phyloP scores from a whole-genome alignment of 495 filamentous ascomycete genomes.

The Oidiodendron maius region DNA sequence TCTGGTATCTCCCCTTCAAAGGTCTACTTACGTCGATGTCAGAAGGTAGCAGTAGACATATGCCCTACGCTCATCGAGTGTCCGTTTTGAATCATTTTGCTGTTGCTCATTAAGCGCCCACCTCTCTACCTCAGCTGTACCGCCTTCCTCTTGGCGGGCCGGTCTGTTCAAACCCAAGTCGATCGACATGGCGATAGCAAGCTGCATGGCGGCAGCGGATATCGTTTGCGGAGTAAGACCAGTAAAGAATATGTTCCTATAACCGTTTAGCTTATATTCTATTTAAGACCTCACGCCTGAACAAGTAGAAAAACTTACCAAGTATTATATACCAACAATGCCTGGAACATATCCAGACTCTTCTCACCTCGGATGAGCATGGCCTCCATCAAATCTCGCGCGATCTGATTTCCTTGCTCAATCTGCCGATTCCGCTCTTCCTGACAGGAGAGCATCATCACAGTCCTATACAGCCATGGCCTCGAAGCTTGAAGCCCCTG shows the following conservation, averaged over 20 bases:
- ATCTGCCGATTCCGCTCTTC: constrained; percentile 8
- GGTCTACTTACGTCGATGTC: constrained; percentile 11
- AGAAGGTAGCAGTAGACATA: constrained; percentile 12
- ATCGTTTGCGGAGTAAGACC: not conserved
- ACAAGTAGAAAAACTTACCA: constrained; percentile 7
- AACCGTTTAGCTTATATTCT: not conserved
- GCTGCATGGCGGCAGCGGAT: constrained; percentile 8
- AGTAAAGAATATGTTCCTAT: constrained; percentile 10
- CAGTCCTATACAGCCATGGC: constrained; percentile 14
- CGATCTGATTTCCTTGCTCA: constrained; percentile 4
- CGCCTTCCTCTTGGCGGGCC: constrained; percentile 5
- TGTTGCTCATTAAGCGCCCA: not conserved
- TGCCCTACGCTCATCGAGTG: constrained; percentile 13
- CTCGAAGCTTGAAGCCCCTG: constrained; percentile 5
- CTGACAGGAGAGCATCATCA: constrained; percentile 9
- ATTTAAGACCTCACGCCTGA: not conserved
- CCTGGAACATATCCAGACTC: constrained; percentile 19
- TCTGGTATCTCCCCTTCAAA: not conserved
- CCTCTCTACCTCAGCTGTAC: constrained; percentile 3
- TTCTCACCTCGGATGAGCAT: constrained; percentile 13
- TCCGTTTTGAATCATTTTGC: constrained; percentile 3
- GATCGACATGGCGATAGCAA: constrained; percentile 11
- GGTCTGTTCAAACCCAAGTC: constrained; percentile 16
- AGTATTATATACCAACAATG: constrained; percentile 12
- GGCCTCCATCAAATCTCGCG: constrained; percentile 6